Evolutionary conservation across 495 filamentous ascomycete species (phyloP).

Genomic region (Talaromyces borbonicus): DNA sequence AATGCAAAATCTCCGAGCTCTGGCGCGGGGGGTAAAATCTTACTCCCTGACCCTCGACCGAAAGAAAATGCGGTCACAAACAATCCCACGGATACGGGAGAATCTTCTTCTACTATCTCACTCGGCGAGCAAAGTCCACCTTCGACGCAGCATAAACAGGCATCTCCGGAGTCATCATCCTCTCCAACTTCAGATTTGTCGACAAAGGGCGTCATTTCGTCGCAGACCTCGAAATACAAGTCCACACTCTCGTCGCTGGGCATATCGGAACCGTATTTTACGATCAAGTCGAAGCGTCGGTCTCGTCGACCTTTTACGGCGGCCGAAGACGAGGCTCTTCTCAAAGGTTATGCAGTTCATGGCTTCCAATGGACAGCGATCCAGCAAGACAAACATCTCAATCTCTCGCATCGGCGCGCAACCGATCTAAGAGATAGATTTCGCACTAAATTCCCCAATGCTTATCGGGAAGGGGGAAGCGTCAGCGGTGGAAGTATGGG

Average conservation of each 20-base stretch:
- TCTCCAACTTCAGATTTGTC: too few species aligned
- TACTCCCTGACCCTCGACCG: slow-evolving; percentile 13
- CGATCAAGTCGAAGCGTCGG: slow-evolving; percentile 27
- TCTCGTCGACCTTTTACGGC: slow-evolving; percentile 54
- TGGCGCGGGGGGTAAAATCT: slow-evolving; percentile 17
- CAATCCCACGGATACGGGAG: background rate
- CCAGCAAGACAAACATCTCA: slow-evolving; percentile 56
- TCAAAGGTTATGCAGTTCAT: slow-evolving; percentile 63
- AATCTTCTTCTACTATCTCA: slow-evolving; percentile 3
- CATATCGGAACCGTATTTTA: slow-evolving; percentile 28
- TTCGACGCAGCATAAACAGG: slow-evolving; percentile 2
- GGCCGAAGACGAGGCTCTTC: slow-evolving; percentile 66
- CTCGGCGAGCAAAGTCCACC: background rate
- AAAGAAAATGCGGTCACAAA: slow-evolving; percentile 1
- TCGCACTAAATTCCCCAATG: slow-evolving; percentile 67
- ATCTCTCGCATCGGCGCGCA: slow-evolving; percentile 55
- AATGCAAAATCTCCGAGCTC: slow-evolving; percentile 23
- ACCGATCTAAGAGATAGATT: slow-evolving; percentile 79
- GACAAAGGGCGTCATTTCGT: too few species aligned
- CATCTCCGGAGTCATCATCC: background rate
- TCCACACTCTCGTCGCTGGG: slow-evolving; percentile 26
- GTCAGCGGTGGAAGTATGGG: slow-evolving; percentile 24
- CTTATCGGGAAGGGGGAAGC: slow-evolving; percentile 48
- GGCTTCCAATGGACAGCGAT: slow-evolving; percentile 78
- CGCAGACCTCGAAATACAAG: slow-evolving; percentile 19